Base-by-base conservation (phyloP, 192 early-diverging fungal genomes). In the Podila minutissima region DNA sequence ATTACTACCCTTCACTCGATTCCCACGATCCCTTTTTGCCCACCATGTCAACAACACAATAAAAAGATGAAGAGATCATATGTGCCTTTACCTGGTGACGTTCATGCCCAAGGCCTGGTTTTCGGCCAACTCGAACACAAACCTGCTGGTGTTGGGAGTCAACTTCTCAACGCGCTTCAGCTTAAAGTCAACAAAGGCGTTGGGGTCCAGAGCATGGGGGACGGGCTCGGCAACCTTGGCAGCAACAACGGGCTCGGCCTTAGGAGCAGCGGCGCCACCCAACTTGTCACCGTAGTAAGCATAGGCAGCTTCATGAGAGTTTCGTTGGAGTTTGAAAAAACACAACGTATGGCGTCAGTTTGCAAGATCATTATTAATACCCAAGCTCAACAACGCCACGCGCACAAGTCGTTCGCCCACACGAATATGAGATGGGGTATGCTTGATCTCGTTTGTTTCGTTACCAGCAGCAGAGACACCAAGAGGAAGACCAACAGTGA, bases 31-130 rank as follows among this genome's bases (percentile, higher is more conserved):
- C 67, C 32, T 32, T 41, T 37, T 31, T 49, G 24, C 24, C 46
- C 49, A 28, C 3, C 51, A 24, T 24, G 4, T 20, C 51, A 17
- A 5, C 12, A 60, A n/a, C n/a, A n/a, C 24, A 61, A 58, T 15
- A 41, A 35, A 32, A 19, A 33, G 26, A 19, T 72, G 67, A 68
- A 70, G 7, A 55, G 53, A 55, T 26, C 8, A 8, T 46, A 17
- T 46, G 41, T 46, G 41, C 15, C 4, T 17, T 55, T 55, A 55
- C 51, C 83, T 83, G 68, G 83, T 84, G 35, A 92, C 92, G 74
- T 95, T 89, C 81, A 94, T 88, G 75, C 91, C 94, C 76, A 96
- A 86, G 9, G 86, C 86, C 58, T 88, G 64, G 15, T 79, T 66
- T 33, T 86, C 69, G 55, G 77, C 55, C 32, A 88, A 64, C 74